Base-by-base conservation (phyloP, 495 filamentous ascomycete species). In the Penicillium atrosanguineum region DNA sequence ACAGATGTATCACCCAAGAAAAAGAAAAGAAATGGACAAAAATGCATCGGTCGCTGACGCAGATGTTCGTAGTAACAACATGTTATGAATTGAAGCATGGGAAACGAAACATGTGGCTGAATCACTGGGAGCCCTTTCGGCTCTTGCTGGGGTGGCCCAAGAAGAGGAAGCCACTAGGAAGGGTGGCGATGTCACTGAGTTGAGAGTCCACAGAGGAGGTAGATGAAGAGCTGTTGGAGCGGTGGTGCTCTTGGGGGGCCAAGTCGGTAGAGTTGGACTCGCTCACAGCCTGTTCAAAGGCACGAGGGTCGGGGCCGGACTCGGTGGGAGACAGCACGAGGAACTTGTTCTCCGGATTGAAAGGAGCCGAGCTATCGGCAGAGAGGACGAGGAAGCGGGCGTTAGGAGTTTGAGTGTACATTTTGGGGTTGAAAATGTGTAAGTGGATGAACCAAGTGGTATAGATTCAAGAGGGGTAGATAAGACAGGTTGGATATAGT, bases 371-470 rank as follows among this genome's bases (percentile, higher is more conserved):
- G 25, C 43, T 44, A 39, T 46, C 16, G 38, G 57, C 61, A 46
- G 64, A 67, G 45, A 69, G 64, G 45, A 75, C 63, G 57, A 75
- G 64, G 61, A 75, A 75, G 46, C 66, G 65, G 57, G 55, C 44
- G 55, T 64, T 61, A 53, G 70, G 56, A 52, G 69, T 69, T 53
- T 63, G 44, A 59, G 69, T 60, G 62, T 70, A 69, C 72, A 75
- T 75, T 58, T 57, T 72, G n/a, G n/a, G n/a, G n/a, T n/a, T n/a
- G 60, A 46, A 47, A 16, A 41, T 49, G 48, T 50, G 48, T 50
- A 48, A 40, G 31, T 56, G 52, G 44, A 42, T 11, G 19, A 19
- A 19, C 6, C 2, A 19, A 40, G 38, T 19, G n/a, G 38, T 40
- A n/a, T 19, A 15, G 11, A 50, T 28, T 46, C 34, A 43, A 31